phyloP scores from a whole-genome alignment of 495 filamentous ascomycete genomes.

The Neurospora sp. region DNA sequence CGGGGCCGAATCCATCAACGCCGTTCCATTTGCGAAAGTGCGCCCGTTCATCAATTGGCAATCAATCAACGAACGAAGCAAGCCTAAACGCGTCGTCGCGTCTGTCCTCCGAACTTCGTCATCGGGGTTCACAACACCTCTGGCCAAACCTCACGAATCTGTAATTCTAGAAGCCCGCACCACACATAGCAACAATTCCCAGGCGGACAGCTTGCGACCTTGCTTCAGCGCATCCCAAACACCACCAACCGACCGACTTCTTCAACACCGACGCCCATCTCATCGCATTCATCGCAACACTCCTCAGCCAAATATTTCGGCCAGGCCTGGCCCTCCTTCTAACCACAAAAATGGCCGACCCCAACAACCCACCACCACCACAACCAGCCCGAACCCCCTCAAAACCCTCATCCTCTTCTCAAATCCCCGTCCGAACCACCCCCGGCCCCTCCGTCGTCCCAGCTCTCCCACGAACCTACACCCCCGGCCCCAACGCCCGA shows the following conservation, averaged over 20 bases:
- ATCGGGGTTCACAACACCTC: neutral
- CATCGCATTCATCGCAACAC: neutral
- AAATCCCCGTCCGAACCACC: slow-evolving; percentile 2
- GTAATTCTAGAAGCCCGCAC: neutral
- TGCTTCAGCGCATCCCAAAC: neutral
- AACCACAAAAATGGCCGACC: neutral
- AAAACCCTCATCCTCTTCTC: neutral
- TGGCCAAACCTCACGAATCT: neutral
- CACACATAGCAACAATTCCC: neutral
- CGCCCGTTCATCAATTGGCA: neutral
- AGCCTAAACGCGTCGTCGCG: neutral
- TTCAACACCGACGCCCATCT: neutral
- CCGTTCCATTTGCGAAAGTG: neutral
- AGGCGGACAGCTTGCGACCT: neutral
- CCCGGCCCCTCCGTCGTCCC: neutral
- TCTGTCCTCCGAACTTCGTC: neutral
- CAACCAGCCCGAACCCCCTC: neutral
- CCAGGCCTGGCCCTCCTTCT: neutral
- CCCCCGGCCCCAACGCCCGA: slow-evolving; percentile 5
- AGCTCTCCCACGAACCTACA: slow-evolving; percentile 24
- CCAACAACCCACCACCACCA: neutral
- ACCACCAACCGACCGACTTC: neutral
- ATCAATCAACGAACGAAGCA: neutral
- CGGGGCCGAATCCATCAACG: neutral
- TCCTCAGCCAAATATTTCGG: neutral